Base-by-base conservation (phyloP, 1,284 basidiomycete species). In the Naganishia cerealis region DNA sequence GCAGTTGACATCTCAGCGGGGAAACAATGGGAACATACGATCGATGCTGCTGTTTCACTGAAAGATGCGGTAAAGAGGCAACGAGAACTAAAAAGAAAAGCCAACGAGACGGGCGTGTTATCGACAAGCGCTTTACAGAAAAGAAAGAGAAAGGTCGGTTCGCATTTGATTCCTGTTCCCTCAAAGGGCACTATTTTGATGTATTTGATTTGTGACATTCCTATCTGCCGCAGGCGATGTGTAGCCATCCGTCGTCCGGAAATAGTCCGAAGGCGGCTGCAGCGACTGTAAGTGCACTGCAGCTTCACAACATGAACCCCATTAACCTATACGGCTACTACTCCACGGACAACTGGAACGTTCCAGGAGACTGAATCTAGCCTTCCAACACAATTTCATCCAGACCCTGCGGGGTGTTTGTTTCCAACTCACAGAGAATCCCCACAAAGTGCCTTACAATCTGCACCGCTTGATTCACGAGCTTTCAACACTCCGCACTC, bases 61-160 rank as follows among this genome's bases (percentile, higher is more conserved):
- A 53, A 54, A 7, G 50, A 63, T 15, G 52, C 18, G 8, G 61
- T 63, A 18, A 7, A 13, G 3, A 63, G 42, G 18, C 50, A 63
- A 40, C 59, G 59, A 26, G 46, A 52, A 24, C 21, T 24, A 21
- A 63, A 63, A 38, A 36, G 61, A 8, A 42, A 36, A 39, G 61
- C 61, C 13, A 50, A 26, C 2, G 38, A 42, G 26, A 39, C 57
- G 42, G 42, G 24, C 15, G 15, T 54, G 18, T 13, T 8, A 10
- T 10, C 10, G 16, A 24, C 15, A 29, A 36, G 7, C 5, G 21
- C 21, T n/a, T 15, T 13, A 7, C 46, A 50, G 21, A 50, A 50
- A 24, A n/a, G 46, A 50, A 50, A 21, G 38, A 63, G 53, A 40
- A 52, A 40, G 38, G 61, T 63, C n/a, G 7, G 61, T 10, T 13